Conservation (phyloP, 2,329 filamentous ascomycete genomes). For the Epichloe uncinata region DNA sequence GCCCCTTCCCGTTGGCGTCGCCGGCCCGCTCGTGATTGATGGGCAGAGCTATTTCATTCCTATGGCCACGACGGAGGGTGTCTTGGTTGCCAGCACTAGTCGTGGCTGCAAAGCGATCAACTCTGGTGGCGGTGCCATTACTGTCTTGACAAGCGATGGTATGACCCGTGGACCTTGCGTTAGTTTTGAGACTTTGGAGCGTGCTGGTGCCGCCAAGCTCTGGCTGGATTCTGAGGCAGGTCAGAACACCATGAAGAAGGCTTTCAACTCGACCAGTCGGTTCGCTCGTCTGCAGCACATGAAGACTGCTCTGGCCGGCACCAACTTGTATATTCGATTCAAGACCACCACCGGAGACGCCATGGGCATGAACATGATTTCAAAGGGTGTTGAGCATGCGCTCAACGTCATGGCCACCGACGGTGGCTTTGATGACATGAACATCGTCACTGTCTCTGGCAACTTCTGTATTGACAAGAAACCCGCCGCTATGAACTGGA, state of each 20-base stretch:
- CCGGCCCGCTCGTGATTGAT: conserved; percentile 85
- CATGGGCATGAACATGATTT: conserved; percentile 99
- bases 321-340: conserved; percentile 93
- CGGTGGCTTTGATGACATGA: conserved; percentile 89
- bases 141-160: conserved; percentile 85
- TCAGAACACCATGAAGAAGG: conserved; percentile 69
- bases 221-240: conserved; percentile 92
- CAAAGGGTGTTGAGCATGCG: conserved; percentile 94
- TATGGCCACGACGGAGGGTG: conserved; percentile 98
- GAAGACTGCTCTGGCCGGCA: conserved; percentile 89
- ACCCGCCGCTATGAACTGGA: conserved; percentile 94
- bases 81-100: conserved; percentile 84
- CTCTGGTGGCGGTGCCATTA: conserved; percentile 80
- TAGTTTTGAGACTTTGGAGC: conserved; percentile 74
- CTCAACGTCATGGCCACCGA: conserved; percentile 78
- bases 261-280: conserved; percentile 93
- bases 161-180: conserved; percentile 98
- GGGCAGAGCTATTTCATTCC: conserved; percentile 93
- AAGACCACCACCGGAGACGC: conserved; percentile 97
- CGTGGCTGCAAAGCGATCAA: conserved; percentile 98
- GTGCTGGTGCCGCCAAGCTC: conserved; percentile 84
- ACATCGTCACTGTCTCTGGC: conserved; percentile 83
- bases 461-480: conserved; percentile 99
- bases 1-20: conserved; percentile 87
- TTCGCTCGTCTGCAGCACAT: conserved; percentile 82